Evolutionary conservation across 2,329 filamentous ascomycete species (phyloP), one percentile per base, ranked within the genome.

Genomic region (Trichothecium roseum): DNA sequence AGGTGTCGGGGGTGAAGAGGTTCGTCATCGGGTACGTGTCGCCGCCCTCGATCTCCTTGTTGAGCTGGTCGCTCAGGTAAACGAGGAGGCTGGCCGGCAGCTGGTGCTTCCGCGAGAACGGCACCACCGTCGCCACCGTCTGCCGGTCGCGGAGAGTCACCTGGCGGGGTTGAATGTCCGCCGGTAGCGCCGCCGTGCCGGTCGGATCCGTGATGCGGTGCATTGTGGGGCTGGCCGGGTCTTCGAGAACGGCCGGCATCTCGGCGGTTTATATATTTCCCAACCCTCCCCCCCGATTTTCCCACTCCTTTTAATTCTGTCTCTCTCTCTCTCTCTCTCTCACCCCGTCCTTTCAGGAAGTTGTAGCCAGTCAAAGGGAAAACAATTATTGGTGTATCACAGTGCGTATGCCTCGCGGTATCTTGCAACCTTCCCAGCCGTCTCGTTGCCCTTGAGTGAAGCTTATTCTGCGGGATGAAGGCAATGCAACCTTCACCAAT

Each of bases 21-120:
- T 88, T 79, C 48, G 81, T 75, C 82, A 93, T 89, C 16, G 87
- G 85, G 56, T 94, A 94, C 2, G 87, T 93, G 56, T 94, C 86
- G 38, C 87, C 87, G 57, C 85, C 84, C 51, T 91, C 84, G 50
- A 94, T 91, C 59, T 94, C 87, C 59, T 84, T 81, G 56, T 88
- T 89, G 48, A 94, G 72, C 60, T 91, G 81, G 51, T 86, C 82
- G 47, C 75, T 83, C 32, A 94, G 74, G 52, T 93, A 91, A 28
- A 70, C 69, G 26, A 89, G 66, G 39, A 94, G 66, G 6, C 81
- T 79, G 28, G 68, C 63, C 3, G 87, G 87, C n/a, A 93, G 79
- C 52, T 87, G 75, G 38, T 76, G 66, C 14, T 74, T 73, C n/a
- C 81, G 82, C 14, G 77, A 78, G 56, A 94, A 87, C 8, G 87